Evolutionary conservation across 2,329 filamentous ascomycete species (phyloP).

Genomic region (Colletotrichum karsti): DNA sequence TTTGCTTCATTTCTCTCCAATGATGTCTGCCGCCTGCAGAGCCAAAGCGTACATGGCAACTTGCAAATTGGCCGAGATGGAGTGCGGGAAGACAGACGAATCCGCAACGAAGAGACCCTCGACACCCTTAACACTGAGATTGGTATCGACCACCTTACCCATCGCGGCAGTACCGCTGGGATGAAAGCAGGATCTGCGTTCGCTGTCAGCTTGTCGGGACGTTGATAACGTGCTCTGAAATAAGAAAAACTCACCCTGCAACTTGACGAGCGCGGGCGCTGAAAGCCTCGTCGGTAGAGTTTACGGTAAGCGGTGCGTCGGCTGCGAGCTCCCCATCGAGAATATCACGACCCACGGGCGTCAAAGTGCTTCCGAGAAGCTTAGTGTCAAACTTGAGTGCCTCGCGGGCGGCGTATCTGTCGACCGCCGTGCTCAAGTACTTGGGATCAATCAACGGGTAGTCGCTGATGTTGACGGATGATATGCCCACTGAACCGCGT

Average conservation of each 20-base stretch:
- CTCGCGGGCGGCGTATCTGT: slow-evolving; percentile 38
- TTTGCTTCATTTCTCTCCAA: slow-evolving; percentile 34
- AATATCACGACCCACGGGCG: slow-evolving; percentile 31
- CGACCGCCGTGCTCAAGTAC: slow-evolving; percentile 38
- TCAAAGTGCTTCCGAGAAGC: slow-evolving; percentile 31
- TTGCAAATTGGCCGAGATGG: slow-evolving; percentile 49
- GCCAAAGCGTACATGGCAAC: slow-evolving; percentile 63
- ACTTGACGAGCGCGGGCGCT: neutral
- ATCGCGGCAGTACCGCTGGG: slow-evolving; percentile 38
- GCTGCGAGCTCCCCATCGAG: slow-evolving; percentile 34
- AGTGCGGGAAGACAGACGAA: slow-evolving; percentile 38
- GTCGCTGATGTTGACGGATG: slow-evolving; percentile 30
- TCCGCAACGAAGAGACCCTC: slow-evolving; percentile 46
- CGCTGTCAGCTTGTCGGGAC: neutral
- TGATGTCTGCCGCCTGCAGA: slow-evolving; percentile 69
- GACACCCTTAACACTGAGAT: slow-evolving; percentile 47
- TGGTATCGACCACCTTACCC: slow-evolving; percentile 41
- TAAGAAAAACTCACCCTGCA: neutral
- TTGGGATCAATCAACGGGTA: slow-evolving; percentile 39
- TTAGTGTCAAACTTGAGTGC: slow-evolving; percentile 34
- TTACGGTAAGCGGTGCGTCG: slow-evolving; percentile 31
- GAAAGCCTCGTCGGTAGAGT: slow-evolving; percentile 33
- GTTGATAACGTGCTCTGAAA: rapidly evolving
- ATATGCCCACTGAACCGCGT: slow-evolving; percentile 36
- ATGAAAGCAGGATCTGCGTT: slow-evolving; percentile 31